Conservation (phyloP, 306 rosid species). For the Gastrolobium villosum region DNA sequence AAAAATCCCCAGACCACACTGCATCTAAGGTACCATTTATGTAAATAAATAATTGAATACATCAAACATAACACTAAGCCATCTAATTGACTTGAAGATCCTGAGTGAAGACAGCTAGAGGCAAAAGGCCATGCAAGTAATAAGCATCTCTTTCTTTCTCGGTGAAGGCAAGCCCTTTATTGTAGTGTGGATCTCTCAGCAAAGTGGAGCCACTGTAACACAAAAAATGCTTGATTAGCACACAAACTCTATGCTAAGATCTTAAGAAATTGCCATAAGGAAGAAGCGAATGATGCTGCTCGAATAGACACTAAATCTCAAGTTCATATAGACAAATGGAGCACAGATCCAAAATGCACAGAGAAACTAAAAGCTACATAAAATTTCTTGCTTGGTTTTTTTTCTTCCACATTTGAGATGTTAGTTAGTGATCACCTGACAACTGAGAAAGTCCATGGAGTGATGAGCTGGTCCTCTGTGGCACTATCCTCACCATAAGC, state of each 20-base stretch:
- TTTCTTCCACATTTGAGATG: neutral
- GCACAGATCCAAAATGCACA: conserved; percentile 47
- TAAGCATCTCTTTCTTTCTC: conserved; percentile 91
- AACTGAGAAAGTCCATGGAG: conserved; percentile 86
- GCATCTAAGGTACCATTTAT: neutral
- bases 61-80: neutral
- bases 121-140: conserved; percentile 91
- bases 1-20: neutral
- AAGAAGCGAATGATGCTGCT: neutral
- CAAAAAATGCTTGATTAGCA: conserved; percentile 34
- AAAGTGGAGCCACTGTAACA: conserved; percentile 73
- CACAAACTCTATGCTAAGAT: neutral
- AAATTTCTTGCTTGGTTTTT: neutral
- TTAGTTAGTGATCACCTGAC: conserved; percentile 62
- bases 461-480: conserved; percentile 79
- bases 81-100: conserved; percentile 68
- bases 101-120: conserved; percentile 69
- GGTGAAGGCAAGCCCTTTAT: conserved; percentile 85
- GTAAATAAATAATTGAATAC: conserved; percentile 5
- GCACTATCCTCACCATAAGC: conserved; percentile 82
- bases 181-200: conserved; percentile 88
- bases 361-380: neutral
- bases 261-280: neutral
- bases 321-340: conserved; percentile 5
- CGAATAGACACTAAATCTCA: too few species aligned